Percentiles rank a stretch among this genome's conserved stretches.
Conservation (phyloP, 768 basidiomycete genomes). For the Postia placenta region DNA sequence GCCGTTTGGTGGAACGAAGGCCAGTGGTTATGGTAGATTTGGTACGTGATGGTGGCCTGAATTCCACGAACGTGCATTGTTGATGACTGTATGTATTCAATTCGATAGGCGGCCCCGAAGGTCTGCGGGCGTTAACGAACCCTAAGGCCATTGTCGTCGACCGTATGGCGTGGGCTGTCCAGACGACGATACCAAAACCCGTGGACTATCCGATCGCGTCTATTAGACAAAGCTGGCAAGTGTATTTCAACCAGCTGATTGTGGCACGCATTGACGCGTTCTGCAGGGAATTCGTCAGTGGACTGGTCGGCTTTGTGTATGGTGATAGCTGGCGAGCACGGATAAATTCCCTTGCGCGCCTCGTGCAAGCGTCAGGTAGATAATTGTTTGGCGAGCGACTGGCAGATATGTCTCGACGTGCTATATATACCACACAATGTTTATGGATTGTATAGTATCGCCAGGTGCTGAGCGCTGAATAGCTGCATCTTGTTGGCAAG, state of each 20-base stretch:
- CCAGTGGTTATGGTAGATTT: slow-evolving; percentile 90
- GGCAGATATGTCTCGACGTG: not conserved
- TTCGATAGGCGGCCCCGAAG: slow-evolving; percentile 80
- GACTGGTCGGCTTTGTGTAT: slow-evolving; percentile 42
- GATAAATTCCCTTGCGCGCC: slow-evolving; percentile 32
- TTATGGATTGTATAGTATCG: not conserved
- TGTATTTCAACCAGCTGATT: not conserved
- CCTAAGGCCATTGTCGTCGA: slow-evolving; percentile 85
- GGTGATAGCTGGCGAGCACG: slow-evolving; percentile 41
- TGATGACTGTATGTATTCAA: not conserved
- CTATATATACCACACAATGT: not conserved
- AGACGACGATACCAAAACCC: slow-evolving; percentile 80
- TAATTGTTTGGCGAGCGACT: not conserved
- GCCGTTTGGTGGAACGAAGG: slow-evolving; percentile 92
- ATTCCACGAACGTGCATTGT: slow-evolving; percentile 5
- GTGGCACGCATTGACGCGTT: not conserved
- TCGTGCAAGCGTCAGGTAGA: slow-evolving; percentile 28
- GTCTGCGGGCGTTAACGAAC: slow-evolving; percentile 81
- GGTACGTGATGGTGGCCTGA: slow-evolving; percentile 47
- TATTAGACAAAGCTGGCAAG: slow-evolving; percentile 68
- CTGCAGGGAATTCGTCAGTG: slow-evolving; percentile 45
- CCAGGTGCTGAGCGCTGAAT: not conserved
- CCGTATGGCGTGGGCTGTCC: slow-evolving; percentile 75
- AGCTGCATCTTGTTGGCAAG: not conserved
- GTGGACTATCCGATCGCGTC: slow-evolving; percentile 85